Conservation (phyloP, 768 basidiomycete genomes). For the Exidia glandulosa region DNA sequence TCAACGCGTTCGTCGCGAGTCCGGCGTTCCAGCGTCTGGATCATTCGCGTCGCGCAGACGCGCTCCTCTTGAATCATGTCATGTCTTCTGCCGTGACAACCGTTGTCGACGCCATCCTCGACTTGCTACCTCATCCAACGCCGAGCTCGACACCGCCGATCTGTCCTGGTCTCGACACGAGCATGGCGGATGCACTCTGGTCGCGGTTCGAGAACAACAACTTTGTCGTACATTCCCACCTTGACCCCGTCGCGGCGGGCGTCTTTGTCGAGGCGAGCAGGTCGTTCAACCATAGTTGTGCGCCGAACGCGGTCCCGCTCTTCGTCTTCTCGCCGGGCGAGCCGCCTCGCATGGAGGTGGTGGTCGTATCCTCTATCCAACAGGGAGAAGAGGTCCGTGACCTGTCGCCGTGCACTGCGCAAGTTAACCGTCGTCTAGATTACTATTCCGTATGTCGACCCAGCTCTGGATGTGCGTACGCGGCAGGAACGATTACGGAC, state of each 20-base stretch:
- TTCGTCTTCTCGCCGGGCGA: conserved; percentile 32
- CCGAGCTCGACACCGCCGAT: conserved; percentile 2
- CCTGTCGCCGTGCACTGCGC: conserved; percentile 1
- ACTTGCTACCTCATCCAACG: neutral
- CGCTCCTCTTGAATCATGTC: conserved; percentile 53
- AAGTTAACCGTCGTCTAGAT: conserved; percentile 32
- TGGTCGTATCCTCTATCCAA: conserved; percentile 47
- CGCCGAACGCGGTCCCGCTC: conserved; percentile 59
- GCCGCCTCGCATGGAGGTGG: conserved; percentile 47
- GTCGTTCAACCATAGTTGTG: conserved; percentile 75
- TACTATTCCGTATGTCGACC: conserved; percentile 67
- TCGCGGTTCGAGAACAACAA: conserved; percentile 72
- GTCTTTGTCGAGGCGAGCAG: conserved; percentile 69
- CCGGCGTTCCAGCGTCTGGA: conserved; percentile 35
- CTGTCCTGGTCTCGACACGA: neutral
- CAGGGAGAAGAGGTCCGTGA: conserved; percentile 52
- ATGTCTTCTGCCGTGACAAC: conserved; percentile 29
- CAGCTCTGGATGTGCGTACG: conserved; percentile 35
- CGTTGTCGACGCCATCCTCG: neutral
- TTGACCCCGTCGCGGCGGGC: conserved; percentile 59
- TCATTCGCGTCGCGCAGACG: conserved; percentile 45
- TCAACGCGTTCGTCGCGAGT: conserved; percentile 37
- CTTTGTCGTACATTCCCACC: conserved; percentile 64
- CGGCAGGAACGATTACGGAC: conserved; percentile 4
- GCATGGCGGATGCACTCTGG: conserved; percentile 28